Evolutionary conservation across 441 rosid species (phyloP).

Genomic region (Pelargonium fulgidum): DNA sequence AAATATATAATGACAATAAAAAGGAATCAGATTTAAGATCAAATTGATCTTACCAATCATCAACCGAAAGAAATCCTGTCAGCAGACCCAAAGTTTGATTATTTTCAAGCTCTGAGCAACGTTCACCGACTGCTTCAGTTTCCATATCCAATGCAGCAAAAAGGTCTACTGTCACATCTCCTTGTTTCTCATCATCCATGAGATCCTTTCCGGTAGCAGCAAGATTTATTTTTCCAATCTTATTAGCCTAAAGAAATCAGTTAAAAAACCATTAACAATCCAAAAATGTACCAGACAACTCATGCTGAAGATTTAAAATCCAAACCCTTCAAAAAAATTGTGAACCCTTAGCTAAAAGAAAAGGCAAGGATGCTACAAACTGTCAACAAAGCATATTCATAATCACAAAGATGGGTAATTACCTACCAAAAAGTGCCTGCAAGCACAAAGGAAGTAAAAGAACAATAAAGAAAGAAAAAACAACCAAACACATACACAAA

Average conservation of each 20-base stretch:
- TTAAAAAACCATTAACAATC: slow-evolving; percentile 11
- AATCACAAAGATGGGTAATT: not conserved
- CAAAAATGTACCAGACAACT: slow-evolving; percentile 7
- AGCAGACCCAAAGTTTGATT: slow-evolving; percentile 96
- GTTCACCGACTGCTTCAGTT: slow-evolving; percentile 78
- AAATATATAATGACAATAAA: not conserved
- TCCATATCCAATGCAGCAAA: slow-evolving; percentile 93
- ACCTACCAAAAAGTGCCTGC: not conserved
- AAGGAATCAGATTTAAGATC: not conserved
- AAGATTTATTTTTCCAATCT: slow-evolving; percentile 95
- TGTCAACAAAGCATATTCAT: not conserved
- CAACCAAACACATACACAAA: not conserved
- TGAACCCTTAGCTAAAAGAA: not conserved
- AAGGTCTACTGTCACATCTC: slow-evolving; percentile 89
- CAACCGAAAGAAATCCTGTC: slow-evolving; percentile 87
- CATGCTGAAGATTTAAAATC: not conserved
- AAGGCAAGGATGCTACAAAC: not conserved
- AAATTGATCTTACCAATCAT: slow-evolving; percentile 70
- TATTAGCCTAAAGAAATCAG: slow-evolving; percentile 65
- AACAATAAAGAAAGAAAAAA: no score
- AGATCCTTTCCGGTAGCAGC: slow-evolving; percentile 99
- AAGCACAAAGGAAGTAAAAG: not conserved
- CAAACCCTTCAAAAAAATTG: not conserved
- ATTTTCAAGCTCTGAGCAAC: slow-evolving; percentile 71
- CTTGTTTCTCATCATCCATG: slow-evolving; percentile 99